Evolutionary conservation across 2,329 filamentous ascomycete species (phyloP).

Genomic region (Colletotrichum somersetense): DNA sequence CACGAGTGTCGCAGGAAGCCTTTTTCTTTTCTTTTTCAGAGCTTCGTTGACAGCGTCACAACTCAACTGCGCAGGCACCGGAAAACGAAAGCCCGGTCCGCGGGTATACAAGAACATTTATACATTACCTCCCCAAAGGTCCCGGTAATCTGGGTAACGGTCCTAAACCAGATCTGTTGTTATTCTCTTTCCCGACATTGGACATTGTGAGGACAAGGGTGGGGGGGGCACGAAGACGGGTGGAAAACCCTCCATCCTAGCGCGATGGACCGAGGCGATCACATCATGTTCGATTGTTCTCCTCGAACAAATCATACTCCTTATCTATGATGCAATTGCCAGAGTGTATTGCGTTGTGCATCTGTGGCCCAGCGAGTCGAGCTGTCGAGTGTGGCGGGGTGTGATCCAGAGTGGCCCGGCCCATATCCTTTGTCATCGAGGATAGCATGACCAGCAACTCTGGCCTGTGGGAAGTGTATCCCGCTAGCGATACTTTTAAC

Average conservation of each 20-base stretch:
- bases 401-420: slow-evolving; percentile 27
- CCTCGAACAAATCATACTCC: slow-evolving; percentile 16
- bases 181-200: slow-evolving; percentile 2
- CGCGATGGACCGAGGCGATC: slow-evolving; percentile 32
- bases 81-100: slow-evolving; percentile 8
- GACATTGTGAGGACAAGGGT: slow-evolving; percentile 9
- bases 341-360: slow-evolving; percentile 30
- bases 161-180: background rate
- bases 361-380: slow-evolving; percentile 17
- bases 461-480: background rate
- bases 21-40: background rate
- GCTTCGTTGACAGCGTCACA: slow-evolving; percentile 18
- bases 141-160: slow-evolving; percentile 25
- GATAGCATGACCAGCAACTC: background rate
- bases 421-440: background rate
- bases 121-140: slow-evolving; percentile 15
- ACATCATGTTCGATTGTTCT: slow-evolving; percentile 21
- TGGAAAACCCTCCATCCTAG: slow-evolving; percentile 16
- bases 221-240: background rate
- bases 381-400: slow-evolving; percentile 21
- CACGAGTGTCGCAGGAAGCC: slow-evolving; percentile 5
- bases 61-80: slow-evolving; percentile 6
- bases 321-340: slow-evolving; percentile 43
- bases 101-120: slow-evolving; percentile 39
- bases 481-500: background rate